Evolutionary conservation across 2,329 filamentous ascomycete genomes (phyloP).

Genomic region (Fusarium sp.): DNA sequence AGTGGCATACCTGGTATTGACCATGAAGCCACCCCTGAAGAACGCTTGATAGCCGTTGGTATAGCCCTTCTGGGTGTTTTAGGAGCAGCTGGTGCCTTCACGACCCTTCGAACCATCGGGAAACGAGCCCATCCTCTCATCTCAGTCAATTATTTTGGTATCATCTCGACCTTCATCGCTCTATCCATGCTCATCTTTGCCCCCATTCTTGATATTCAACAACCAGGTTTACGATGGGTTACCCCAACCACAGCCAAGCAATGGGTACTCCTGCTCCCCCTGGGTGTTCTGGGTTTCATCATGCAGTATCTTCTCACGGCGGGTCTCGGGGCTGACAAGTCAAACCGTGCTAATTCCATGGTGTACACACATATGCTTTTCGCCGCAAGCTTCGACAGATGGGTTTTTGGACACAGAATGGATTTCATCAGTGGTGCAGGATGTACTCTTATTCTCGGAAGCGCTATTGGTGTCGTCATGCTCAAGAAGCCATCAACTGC

Average conservation of each 20-base stretch:
- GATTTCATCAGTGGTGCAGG: slow-evolving; percentile 61
- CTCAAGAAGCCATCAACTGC: slow-evolving; percentile 54
- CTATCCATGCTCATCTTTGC: slow-evolving; percentile 67
- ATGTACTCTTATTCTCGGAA: slow-evolving; percentile 64
- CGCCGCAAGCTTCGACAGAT: slow-evolving; percentile 63
- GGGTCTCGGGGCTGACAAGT: slow-evolving; percentile 78
- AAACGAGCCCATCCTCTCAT: slow-evolving; percentile 84
- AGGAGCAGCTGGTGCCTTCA: slow-evolving; percentile 80
- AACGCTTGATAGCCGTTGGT: slow-evolving; percentile 76
- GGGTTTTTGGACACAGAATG: slow-evolving; percentile 65
- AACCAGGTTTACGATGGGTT: slow-evolving; percentile 60
- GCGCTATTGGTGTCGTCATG: slow-evolving; percentile 63
- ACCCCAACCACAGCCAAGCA: slow-evolving; percentile 59
- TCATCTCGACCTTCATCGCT: slow-evolving; percentile 76
- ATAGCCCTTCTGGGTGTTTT: slow-evolving; percentile 81
- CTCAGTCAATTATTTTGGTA: slow-evolving; percentile 85
- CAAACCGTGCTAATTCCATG: slow-evolving; percentile 68
- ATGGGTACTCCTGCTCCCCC: slow-evolving; percentile 74
- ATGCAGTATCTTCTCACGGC: slow-evolving; percentile 89
- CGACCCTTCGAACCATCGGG: slow-evolving; percentile 82
- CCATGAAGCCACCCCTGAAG: slow-evolving; percentile 64
- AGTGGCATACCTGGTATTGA: slow-evolving; percentile 47
- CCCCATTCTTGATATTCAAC: slow-evolving; percentile 57
- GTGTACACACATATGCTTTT: slow-evolving; percentile 70
- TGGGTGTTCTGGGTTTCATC: slow-evolving; percentile 81